These are phyloP conservation scores for Leptographium lundbergii DNA, from an alignment of 2,329 filamentous ascomycete genomes.

Conservation along the genomic window DNA sequence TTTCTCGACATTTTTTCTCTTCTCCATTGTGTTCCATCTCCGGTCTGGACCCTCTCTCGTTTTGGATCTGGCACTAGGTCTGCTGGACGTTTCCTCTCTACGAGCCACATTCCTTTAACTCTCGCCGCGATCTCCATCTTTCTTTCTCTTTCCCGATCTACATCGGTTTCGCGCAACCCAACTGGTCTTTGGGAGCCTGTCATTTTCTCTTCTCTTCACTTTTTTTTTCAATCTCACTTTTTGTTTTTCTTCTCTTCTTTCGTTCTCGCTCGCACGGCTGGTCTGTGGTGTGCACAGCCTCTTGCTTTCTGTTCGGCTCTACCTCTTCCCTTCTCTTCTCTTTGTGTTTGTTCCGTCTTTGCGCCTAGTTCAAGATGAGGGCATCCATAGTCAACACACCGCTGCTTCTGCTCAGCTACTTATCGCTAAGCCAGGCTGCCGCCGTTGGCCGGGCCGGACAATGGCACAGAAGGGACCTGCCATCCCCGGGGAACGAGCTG, in stretches of 20 bases:
- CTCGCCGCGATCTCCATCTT: conserved; percentile 9
- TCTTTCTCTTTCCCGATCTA: conserved; percentile 2
- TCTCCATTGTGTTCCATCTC: background rate
- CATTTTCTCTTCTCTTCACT: background rate
- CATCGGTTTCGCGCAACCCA: background rate
- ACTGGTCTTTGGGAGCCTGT: background rate
- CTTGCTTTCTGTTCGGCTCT: background rate
- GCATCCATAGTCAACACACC: conserved; percentile 9
- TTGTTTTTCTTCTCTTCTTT: background rate
- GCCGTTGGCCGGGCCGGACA: conserved; percentile 4
- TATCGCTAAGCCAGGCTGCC: conserved; percentile 17
- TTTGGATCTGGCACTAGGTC: background rate
- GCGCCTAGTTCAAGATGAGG: conserved; percentile 14
- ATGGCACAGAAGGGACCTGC: background rate
- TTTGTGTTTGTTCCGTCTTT: background rate
- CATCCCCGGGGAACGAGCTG: background rate
- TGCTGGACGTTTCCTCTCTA: background rate
- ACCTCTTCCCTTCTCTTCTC: background rate
- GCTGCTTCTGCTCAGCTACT: conserved; percentile 14
- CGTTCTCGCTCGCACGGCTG: conserved; percentile 6
- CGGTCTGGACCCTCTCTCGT: background rate
- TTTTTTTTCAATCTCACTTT: background rate
- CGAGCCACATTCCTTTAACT: background rate
- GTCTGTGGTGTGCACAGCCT: conserved; percentile 5
- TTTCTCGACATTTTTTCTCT: background rate